Base-by-base conservation (phyloP, 106 monocot genomes). In the Acorus calamus region DNA sequence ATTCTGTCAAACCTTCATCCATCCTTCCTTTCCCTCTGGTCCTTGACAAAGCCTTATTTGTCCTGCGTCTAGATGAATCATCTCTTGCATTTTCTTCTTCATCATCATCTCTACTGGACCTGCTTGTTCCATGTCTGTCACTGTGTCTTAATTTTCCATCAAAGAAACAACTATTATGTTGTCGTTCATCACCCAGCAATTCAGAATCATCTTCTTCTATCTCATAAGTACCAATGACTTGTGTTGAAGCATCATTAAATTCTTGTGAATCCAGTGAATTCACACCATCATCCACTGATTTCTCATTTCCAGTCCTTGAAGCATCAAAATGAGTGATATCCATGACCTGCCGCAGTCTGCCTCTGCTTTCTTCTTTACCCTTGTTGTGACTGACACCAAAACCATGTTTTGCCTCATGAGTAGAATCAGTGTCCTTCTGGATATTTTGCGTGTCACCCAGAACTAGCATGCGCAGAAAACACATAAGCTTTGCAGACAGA, bases 401-500 rank as follows among this genome's bases (percentile, higher is more conserved):
- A 55, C 59, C 45, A 81, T 82, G 84, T 61, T 80, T 87, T 44
- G 43, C 66, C 7, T 87, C 91, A 28, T 69, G 8, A 62, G 67
- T 71, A 66, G 62, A 73, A 53, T n/a, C 66, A 49, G 55, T 9
- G 77, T 87, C 90, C 57, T n/a, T n/a, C n/a, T 85, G 85, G 60
- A 62, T 63, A 72, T 55, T 66, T 53, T 49, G 72, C 53, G 61
- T 59, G 49, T 96, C 91, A 12, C 87, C 96, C 70, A 91, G 84
- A 7, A 88, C 74, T 50, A 76, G 66, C 11, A 74, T 55, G 13
- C 96, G 86, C 69, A 96, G 66, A 74, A 76, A 96, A 48, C 70
- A 84, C 91, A 96, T 96, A 43, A 91, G 80, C 71, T 91, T 96
- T 52, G 78, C 80, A 12, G 96, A 85, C 59, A 96, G 66, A n/a